phyloP scores from a whole-genome alignment of 257 asterid genomes.

The Solanum tacnaense region DNA sequence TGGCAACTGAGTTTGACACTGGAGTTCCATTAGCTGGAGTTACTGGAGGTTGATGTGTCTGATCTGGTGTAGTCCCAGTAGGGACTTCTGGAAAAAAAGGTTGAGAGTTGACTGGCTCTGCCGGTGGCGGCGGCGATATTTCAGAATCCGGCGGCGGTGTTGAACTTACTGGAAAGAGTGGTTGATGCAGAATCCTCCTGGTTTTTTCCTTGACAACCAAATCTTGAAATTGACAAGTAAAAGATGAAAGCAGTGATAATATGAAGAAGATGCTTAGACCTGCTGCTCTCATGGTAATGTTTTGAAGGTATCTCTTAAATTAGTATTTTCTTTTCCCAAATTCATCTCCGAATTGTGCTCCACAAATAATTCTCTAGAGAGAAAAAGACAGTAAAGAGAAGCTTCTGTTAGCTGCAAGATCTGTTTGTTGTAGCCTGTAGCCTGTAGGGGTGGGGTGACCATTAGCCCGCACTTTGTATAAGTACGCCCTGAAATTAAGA shows the following conservation, averaged over 20 bases:
- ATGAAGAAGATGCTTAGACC: constrained; percentile 25
- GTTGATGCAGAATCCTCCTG: constrained; percentile 87
- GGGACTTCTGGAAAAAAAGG: constrained; percentile 92
- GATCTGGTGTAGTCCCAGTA: constrained; percentile 34
- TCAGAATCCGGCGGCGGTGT: constrained; percentile 30
- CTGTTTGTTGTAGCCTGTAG: constrained; percentile 25
- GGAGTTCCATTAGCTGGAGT: constrained; percentile 23
- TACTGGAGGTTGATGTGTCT: constrained; percentile 37
- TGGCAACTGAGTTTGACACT: constrained; percentile 27
- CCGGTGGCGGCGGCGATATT: constrained; percentile 32
- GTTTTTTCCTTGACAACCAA: constrained; percentile 3
- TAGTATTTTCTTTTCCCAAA: neutral
- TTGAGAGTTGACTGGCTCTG: constrained; percentile 31
- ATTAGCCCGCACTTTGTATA: constrained; percentile 28
- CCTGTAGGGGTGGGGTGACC: constrained; percentile 17
- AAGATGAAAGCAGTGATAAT: constrained; percentile 14
- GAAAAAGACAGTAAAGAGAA: constrained; percentile 36
- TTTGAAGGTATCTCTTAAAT: neutral
- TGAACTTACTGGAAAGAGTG: constrained; percentile 47
- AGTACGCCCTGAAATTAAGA: neutral
- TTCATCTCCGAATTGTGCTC: constrained; percentile 3
- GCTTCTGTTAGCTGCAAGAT: constrained; percentile 60
- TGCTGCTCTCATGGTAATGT: constrained; percentile 21
- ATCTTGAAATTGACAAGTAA: constrained; percentile 8
- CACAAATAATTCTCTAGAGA: neutral